A percentile compares a stretch with the other conserved stretches of the same genome.
Evolutionary conservation across 495 filamentous ascomycete genomes (phyloP).

Genomic region (Aspergillus diversus): DNA sequence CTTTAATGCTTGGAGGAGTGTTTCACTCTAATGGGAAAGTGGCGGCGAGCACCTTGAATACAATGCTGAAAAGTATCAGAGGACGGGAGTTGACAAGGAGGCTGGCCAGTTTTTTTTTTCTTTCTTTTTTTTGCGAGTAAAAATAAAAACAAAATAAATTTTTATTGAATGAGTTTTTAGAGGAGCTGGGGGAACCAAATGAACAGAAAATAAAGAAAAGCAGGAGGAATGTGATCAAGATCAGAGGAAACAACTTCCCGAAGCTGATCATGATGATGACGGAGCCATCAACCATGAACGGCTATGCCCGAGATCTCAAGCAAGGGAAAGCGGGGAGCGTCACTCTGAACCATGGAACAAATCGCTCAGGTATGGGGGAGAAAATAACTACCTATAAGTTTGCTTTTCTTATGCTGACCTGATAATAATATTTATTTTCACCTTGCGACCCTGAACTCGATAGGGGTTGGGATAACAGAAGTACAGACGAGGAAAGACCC

Average conservation of each 20-base stretch:
- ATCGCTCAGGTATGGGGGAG: slow-evolving; percentile 19
- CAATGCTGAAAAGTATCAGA: not conserved
- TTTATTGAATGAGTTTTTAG: too few species aligned
- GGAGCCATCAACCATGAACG: slow-evolving; percentile 28
- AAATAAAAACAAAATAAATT: too few species aligned
- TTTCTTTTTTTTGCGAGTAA: too few species aligned
- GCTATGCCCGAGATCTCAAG: slow-evolving; percentile 36
- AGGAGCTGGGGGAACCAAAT: not conserved
- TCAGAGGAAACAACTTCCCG: not conserved
- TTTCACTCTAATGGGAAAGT: not conserved
- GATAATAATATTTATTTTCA: not conserved
- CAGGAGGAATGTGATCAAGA: not conserved
- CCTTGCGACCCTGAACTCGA: not conserved
- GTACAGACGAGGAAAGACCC: slow-evolving; percentile 1
- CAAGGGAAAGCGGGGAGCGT: slow-evolving; percentile 33
- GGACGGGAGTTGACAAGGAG: not conserved
- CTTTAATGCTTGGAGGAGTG: not conserved
- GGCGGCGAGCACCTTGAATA: too few species aligned
- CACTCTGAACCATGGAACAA: slow-evolving; percentile 29
- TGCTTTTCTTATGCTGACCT: not conserved
- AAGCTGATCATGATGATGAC: slow-evolving; percentile 22
- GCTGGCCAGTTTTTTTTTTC: too few species aligned
- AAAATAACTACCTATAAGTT: slow-evolving; percentile 2
- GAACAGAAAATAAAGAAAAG: not conserved
- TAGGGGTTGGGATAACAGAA: slow-evolving; percentile 5